Evolutionary conservation across 352 stramenopile species (phyloP), one percentile per base, ranked within the genome.

Genomic region (Globisporangium paroecandrum): DNA sequence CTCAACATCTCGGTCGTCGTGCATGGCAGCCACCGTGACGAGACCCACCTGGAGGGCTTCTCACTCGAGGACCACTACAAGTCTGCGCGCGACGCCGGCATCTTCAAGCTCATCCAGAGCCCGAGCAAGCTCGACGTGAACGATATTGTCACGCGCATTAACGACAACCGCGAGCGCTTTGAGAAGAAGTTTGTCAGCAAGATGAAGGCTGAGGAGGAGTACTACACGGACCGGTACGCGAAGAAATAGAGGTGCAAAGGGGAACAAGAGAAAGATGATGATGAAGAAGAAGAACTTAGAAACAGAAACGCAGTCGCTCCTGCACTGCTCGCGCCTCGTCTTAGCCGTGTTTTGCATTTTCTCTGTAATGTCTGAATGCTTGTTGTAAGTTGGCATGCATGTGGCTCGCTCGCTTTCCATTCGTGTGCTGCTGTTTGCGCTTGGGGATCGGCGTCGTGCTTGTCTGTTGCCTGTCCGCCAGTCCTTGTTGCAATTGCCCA

Each of bases 101-200:
- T 98, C 43, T 95, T 97, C 69, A 77, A 90, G 66, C 66, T 88
- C 20, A 84, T 97, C 61, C 36, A 82, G 67, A 94, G 85, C 57
- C 84, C 86, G 7, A 88, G 77, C 66, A 82, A 77, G 59, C 66
- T 97, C 47, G 84, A 95, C 54, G 88, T 96, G 60, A 87, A 89
- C 60, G 87, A 95, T 71, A 96, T 97, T 63, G 88, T 97, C 60
- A 83, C 78, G 36, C 89, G 91, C 62, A 97, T 97, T 75, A 93
- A 91, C 69, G 82, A 92, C 64, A 95, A 97, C 71, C 86, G 86
- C 61, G 87, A 95, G 59, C 85, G 87, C n/a, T 94, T 96, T 38
- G 89, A 96, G 72, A 94, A 95, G 77, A 97, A 97, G 78, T 97
- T 97, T 73, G 87, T 87, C 68, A 96, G 82, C 85, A 97, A 97